Evolutionary conservation across 495 filamentous ascomycete species (phyloP), one percentile per base, ranked within the genome.

Genomic region (Acidomyces sp.): DNA sequence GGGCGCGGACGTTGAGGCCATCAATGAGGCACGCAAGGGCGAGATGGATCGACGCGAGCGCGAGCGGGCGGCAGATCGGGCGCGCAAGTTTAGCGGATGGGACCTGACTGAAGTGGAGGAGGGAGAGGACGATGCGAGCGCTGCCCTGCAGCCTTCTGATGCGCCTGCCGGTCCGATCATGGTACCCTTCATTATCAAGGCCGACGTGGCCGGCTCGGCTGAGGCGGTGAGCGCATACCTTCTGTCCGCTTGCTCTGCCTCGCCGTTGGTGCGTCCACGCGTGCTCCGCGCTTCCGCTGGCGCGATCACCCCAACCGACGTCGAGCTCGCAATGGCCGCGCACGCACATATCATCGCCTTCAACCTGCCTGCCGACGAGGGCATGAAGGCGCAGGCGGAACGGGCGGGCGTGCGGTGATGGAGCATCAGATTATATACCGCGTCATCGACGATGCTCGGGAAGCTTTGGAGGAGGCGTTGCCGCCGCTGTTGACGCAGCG

Each of bases 371-470:
- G 66, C 84, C 13, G 77, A 85, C 9, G 69, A 73, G 2, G 60
- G 75, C 41, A 82, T 94, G 45, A 61, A 66, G 25, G 69, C 71
- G 6, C 63, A 80, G 53, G 90, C 90, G 1, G 76, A 81, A 44
- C 54, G 62, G 1, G 64, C 68, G 34, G 73, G 76, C 7, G 86
- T 97, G 24, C 63, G 29, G 79, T 99, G 17, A 52, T 95, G 48
- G 77, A 93, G 37, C 77, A 88, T 54, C 94, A 80, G 47, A 74
- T 99, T 50, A 99, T 99, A 49, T 96, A 99, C 57, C 76, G 80
- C 40, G 67, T 96, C 7, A 73, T 83, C 7, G 87, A 96, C 53
- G 80, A 84, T 38, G 78, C 94, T 34, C 80, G 75, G 55, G 72
- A 58, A 0, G 68, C 62, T 26, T 53, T 99, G 41, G 77, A 70